A percentile compares a stretch with the other conserved stretches of the same genome.
phyloP scores from a whole-genome alignment of 2,329 filamentous ascomycete genomes.

The Onygenales sp. region DNA sequence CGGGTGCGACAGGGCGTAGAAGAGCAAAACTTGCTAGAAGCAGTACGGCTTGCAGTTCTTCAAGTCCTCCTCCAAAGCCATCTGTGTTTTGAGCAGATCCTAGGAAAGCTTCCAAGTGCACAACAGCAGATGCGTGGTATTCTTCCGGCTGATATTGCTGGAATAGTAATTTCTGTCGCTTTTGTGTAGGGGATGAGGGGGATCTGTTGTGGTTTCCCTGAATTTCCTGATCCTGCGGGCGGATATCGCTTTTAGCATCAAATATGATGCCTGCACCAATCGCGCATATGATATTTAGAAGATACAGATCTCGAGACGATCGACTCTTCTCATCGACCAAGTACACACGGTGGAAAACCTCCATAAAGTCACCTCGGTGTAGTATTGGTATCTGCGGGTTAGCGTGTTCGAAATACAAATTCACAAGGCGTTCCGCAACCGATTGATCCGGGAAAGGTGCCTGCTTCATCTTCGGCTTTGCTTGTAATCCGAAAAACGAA shows the following conservation, averaged over 20 bases:
- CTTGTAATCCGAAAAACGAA: constrained; percentile 94
- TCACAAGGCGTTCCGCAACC: constrained; percentile 62
- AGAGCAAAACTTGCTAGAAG: constrained; percentile 86
- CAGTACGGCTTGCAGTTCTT: constrained; percentile 88
- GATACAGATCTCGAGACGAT: constrained; percentile 75
- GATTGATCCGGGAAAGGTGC: constrained; percentile 74
- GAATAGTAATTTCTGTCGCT: constrained; percentile 45
- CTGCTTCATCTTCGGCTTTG: constrained; percentile 75
- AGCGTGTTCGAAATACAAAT: constrained; percentile 88
- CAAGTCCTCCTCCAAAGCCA: constrained; percentile 75
- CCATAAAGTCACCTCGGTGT: constrained; percentile 81
- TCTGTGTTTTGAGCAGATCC: constrained; percentile 52
- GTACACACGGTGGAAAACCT: constrained; percentile 76
- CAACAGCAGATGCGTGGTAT: constrained; percentile 89
- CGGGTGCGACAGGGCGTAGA: constrained; percentile 80
- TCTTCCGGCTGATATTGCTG: constrained; percentile 76
- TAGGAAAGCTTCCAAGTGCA: constrained; percentile 81
- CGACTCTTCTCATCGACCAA: constrained; percentile 55
- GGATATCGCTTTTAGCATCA: constrained; percentile 32
- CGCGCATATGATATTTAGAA: constrained; percentile 94
- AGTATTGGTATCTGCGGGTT: constrained; percentile 94
- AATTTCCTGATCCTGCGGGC: constrained; percentile 6
- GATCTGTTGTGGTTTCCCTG: constrained; percentile 6
- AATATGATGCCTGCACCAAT: constrained; percentile 92
- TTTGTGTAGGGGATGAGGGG: constrained; percentile 23